phyloP scores from a whole-genome alignment of 768 basidiomycete genomes.

The Termitomyces sp. region DNA sequence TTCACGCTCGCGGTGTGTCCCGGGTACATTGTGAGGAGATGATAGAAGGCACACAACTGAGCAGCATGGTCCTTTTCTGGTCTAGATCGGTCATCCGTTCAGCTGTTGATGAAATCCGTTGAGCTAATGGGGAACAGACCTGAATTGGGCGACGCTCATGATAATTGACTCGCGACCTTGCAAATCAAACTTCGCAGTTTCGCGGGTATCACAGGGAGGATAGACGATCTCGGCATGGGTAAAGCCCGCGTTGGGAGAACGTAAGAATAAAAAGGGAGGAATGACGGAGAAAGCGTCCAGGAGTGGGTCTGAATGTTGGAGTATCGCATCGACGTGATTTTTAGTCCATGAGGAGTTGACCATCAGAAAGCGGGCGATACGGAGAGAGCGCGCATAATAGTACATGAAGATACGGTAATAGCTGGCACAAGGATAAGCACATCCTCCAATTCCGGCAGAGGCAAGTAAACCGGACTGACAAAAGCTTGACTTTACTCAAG shows the following conservation, averaged over 20 bases:
- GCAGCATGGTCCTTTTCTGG: constrained; percentile 93
- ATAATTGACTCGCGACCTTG: constrained; percentile 59
- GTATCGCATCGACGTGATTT: constrained; percentile 73
- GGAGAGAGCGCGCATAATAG: constrained; percentile 74
- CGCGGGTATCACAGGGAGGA: constrained; percentile 87
- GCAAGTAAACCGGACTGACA: constrained; percentile 33
- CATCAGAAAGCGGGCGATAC: constrained; percentile 75
- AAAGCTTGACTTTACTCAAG: constrained; percentile 58
- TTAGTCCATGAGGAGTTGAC: constrained; percentile 97
- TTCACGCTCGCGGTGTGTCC: constrained; percentile 38
- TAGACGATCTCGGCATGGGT: constrained; percentile 59
- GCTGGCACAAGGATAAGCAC: constrained; percentile 32
- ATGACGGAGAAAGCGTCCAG: constrained; percentile 45
- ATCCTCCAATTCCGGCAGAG: background rate
- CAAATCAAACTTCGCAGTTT: constrained; percentile 57
- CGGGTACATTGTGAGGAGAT: constrained; percentile 57
- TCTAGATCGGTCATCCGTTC: constrained; percentile 30
- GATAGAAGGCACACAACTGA: constrained; percentile 70
- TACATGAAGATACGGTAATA: constrained; percentile 91
- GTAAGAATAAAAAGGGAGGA: constrained; percentile 38
- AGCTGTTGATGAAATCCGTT: background rate
- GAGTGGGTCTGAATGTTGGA: constrained; percentile 50
- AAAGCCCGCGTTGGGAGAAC: constrained; percentile 22
- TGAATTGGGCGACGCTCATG: constrained; percentile 89
- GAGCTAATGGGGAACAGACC: constrained; percentile 42